Evolutionary conservation across 495 filamentous ascomycete species (phyloP), one percentile per base, ranked within the genome.

Genomic region (Astrothelium subdiscretum): DNA sequence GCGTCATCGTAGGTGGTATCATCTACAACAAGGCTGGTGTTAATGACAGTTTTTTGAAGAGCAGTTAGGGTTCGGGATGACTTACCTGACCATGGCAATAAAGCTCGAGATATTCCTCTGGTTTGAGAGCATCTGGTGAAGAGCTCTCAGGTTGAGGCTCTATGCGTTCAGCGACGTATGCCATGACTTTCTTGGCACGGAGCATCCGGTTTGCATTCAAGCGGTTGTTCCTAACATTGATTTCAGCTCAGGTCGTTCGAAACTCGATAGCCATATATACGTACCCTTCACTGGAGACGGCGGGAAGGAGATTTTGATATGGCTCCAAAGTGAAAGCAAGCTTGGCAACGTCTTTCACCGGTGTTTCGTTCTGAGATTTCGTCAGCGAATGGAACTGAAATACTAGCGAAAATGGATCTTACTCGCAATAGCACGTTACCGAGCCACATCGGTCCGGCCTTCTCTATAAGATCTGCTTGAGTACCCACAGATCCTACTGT

Each of bases 151-250:
- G 75, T 20, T 69, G 71, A 1, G 85, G 81, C 70, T 96, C 92
- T 59, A 98, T 92, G 58, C 90, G 81, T 72, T 98, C 94, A 1
- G 91, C 87, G 6, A 97, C 85, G 67, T 98, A 98, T 0, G 83
- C 85, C 38, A 95, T 74, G n/a, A 98, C 90, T 78, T 97, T 98
- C 77, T 90, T 92, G 2, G 92, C 88, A 51, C 94, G 83, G 31
- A 98, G 80, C 95, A 98, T 97, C 31, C 94, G 81, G 69, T 97
- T 98, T 31, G 94, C 94, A 71, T 97, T 98, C 62, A 98, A 80
- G 31, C 94, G 84, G 58, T 90, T 88, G 66, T 90, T 94, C 38
- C 86, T 85, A 67, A 61, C 73, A 73, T n/a, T 15, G 52, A 52
- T 58, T 26, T 54, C 5, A 20, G 12, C 15, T 27, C 2, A 5